phyloP scores from a whole-genome alignment of 2,329 filamentous ascomycete genomes.

The Colletotrichum sp. region DNA sequence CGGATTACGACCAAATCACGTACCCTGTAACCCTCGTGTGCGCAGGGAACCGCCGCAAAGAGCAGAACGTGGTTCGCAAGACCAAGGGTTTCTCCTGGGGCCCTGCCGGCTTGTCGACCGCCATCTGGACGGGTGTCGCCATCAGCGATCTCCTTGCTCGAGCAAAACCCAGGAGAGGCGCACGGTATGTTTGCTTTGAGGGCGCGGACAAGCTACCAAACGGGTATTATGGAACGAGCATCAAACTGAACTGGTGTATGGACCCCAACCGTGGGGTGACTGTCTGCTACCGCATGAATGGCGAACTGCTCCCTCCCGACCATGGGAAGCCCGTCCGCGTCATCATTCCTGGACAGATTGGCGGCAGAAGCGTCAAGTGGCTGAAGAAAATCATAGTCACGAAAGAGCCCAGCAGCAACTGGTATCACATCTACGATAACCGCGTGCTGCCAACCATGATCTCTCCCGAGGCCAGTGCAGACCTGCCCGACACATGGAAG shows the following conservation, averaged over 20 bases:
- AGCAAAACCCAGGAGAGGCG: conserved; percentile 71
- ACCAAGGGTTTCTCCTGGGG: conserved; percentile 97
- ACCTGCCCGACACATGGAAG: conserved; percentile 78
- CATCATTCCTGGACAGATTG: conserved; percentile 90
- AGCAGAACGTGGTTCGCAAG: conserved; percentile 90
- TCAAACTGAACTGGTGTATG: conserved; percentile 88
- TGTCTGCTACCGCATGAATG: conserved; percentile 91
- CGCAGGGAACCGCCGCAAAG: conserved; percentile 89
- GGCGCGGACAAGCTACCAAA: conserved; percentile 89
- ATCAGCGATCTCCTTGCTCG: conserved; percentile 73
- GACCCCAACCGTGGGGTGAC: conserved; percentile 84
- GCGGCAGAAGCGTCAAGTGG: conserved; percentile 93
- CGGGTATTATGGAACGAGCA: conserved; percentile 84
- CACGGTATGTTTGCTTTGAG: conserved; percentile 88
- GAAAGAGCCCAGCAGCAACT: conserved; percentile 81
- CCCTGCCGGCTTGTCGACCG: conserved; percentile 83
- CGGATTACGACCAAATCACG: conserved; percentile 80
- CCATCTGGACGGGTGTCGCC: conserved; percentile 83
- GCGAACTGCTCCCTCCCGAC: conserved; percentile 78
- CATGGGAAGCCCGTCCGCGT: conserved; percentile 85
- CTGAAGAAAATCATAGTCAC: conserved; percentile 82
- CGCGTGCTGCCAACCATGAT: conserved; percentile 87
- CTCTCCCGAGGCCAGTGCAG: conserved; percentile 78
- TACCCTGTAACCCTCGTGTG: conserved; percentile 90
- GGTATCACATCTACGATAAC: conserved; percentile 97